Base-by-base conservation (phyloP, 352 stramenopile genomes). In the Aphanomyces astaci region DNA sequence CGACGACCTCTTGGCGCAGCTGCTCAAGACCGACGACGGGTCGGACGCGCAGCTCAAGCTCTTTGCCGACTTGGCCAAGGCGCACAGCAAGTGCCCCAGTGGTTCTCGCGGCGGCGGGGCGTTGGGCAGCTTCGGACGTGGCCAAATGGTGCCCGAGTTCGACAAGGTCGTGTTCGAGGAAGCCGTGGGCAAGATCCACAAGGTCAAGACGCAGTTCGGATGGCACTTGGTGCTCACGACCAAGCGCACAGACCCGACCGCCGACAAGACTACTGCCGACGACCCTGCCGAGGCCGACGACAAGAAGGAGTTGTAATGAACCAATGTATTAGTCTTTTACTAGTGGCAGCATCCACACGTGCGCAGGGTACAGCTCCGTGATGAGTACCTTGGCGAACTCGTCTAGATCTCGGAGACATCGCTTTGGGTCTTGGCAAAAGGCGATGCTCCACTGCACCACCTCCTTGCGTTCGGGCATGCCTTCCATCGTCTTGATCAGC, bases 351-450 rank as follows among this genome's bases (percentile, higher is more conserved):
- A 95, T 66, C 85, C 85, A 95, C 45, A 76, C 75, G 40, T 93
- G 82, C 30, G 80, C 79, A 24, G 87, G 85, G 71, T 91, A 95
- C 69, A 92, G 88, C 43, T 85, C 84, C 19, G 82, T 88, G 52
- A 95, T 92, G 32, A 95, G 72, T 32, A 82, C 89, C 49, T 90
- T 80, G 52, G 92, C 91, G 65, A 92, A 92, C 72, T 92, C 85
- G 62, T 92, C 85, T 60, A 92, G 84, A 74, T 95, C 87, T 4
- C 80, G 82, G 17, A 95, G 80, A 60, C 83, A 92, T 52, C 82
- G 82, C 45, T 75, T 76, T 2, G 85, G 72, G 68, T 82, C 79
- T 65, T 75, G 76, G 59, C 87, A 66, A 39, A 95, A 92, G 10
- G 40, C 30, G 17, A 68, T 4, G 27, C 53, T 31, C 53, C 53